Evolutionary conservation across 257 asterid genomes (phyloP).

Genomic region (Voacanga thouarsii): DNA sequence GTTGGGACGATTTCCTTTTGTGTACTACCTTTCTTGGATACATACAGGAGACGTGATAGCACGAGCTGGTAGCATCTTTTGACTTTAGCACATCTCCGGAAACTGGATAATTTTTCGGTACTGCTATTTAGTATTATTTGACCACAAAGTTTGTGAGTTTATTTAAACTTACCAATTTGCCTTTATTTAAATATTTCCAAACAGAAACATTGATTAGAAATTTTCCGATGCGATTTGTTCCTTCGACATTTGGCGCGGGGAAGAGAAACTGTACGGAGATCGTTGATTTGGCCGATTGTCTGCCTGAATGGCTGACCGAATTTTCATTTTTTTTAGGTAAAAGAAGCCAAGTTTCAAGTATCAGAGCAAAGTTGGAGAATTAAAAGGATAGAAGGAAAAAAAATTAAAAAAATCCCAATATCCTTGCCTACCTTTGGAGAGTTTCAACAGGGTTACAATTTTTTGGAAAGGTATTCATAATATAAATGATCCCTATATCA

Average conservation of each 20-base stretch:
- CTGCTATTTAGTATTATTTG: background rate
- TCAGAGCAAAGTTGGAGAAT: too few species aligned
- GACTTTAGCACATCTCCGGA: background rate
- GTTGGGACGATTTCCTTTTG: slow-evolving; percentile 26
- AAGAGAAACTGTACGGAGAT: background rate
- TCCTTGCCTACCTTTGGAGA: too few species aligned
- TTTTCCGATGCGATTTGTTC: background rate
- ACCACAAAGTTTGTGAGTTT: background rate
- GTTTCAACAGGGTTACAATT: too few species aligned
- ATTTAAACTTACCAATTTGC: too few species aligned
- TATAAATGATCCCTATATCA: too few species aligned
- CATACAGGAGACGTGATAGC: slow-evolving; percentile 50
- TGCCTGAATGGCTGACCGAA: background rate
- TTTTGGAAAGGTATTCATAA: too few species aligned
- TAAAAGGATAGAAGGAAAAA: too few species aligned
- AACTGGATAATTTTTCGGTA: background rate
- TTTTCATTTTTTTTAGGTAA: too few species aligned
- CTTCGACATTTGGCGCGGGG: background rate
- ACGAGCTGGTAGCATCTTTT: slow-evolving; percentile 36
- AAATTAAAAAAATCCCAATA: too few species aligned
- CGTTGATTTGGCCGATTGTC: background rate
- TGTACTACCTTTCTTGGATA: slow-evolving; percentile 10
- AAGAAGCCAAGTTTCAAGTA: too few species aligned
- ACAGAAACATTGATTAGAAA: background rate
- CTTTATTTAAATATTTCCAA: background rate